Conservation (phyloP, 352 stramenopile species). For the Globisporangium mamillatum region DNA sequence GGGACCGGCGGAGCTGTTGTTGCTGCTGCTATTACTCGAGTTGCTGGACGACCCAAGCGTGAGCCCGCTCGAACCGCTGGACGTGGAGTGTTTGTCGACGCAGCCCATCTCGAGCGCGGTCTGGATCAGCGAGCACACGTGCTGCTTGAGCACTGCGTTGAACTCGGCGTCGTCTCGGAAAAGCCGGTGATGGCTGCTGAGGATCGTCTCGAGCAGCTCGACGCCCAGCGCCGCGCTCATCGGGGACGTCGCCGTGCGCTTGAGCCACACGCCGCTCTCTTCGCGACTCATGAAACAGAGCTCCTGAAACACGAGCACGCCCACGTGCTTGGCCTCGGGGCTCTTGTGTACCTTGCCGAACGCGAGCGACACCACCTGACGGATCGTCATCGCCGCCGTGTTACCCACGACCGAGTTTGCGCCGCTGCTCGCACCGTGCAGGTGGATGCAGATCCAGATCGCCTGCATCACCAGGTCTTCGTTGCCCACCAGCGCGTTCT, state of each 20-base stretch:
- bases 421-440: conserved; percentile 70
- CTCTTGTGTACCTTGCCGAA: conserved; percentile 80
- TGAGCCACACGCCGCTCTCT: conserved; percentile 83
- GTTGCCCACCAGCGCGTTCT: conserved; percentile 66
- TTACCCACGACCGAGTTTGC: conserved; percentile 81
- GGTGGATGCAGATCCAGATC: conserved; percentile 85
- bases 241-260: conserved; percentile 66
- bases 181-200: conserved; percentile 52
- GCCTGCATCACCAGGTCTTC: conserved; percentile 86
- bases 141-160: conserved; percentile 75
- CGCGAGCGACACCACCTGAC: conserved; percentile 82
- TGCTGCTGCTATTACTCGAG: conserved; percentile 35
- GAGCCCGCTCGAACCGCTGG: conserved; percentile 30
- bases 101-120: conserved; percentile 68
- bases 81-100: conserved; percentile 35
- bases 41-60: conserved; percentile 27
- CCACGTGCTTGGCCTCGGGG: conserved; percentile 68
- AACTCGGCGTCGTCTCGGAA: conserved; percentile 79
- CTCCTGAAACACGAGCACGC: conserved; percentile 85
- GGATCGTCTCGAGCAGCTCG: conserved; percentile 76
- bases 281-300: conserved; percentile 85
- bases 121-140: conserved; percentile 72
- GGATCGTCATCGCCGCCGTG: conserved; percentile 86
- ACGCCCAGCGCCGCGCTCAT: conserved; percentile 77
- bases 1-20: conserved; percentile 18